Base-by-base conservation (phyloP, 2,329 filamentous ascomycete species). In the Acrocalymma vagum region DNA sequence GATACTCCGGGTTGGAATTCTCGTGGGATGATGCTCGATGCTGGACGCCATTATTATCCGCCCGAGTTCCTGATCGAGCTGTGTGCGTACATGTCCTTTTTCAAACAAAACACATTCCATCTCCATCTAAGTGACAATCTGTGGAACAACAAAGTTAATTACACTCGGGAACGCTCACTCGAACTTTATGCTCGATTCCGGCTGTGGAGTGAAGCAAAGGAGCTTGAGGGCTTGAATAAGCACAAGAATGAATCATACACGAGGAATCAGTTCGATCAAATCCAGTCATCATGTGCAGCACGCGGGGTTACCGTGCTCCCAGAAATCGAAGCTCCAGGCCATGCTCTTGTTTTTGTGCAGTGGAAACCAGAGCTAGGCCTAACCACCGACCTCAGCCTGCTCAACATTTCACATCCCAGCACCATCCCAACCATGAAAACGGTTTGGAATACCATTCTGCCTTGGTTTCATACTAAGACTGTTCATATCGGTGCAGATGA, bases 121-220 rank as follows among this genome's bases (percentile, higher is more conserved):
- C 68, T 73, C 41, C 72, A 75, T 42, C 63, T 70, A 5, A 73
- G 69, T 45, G 72, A 75, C 55, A 82, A 9, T 63, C 68, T 9
- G 63, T 80, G 65, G 11, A 39, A 55, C 5, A 53, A 66, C 62
- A 9, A 74, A 1, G 66, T 71, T 15, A 69, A 75, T 13, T 81
- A 82, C 30, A 72, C 70, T 3, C 68, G 71, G 13, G 74, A 78
- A 31, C 72, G 71, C 0, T 77, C 74, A 37, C 58, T 78, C 18
- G 62, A 75, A 9, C 68, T 83, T 1, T 83, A 83, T 45, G 76
- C 80, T 2, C 71, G 78, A 5, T 85, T 84, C 55, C 71, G 81
- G 0, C 65, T 82, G 2, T 75, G 72, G 57, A 82, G 80, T 0
- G 75, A 80, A 16, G 66, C 71, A 8, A 55, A 72, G 0, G 70